Conservation (phyloP, 164 flowering plant species). For the Santalum album region DNA sequence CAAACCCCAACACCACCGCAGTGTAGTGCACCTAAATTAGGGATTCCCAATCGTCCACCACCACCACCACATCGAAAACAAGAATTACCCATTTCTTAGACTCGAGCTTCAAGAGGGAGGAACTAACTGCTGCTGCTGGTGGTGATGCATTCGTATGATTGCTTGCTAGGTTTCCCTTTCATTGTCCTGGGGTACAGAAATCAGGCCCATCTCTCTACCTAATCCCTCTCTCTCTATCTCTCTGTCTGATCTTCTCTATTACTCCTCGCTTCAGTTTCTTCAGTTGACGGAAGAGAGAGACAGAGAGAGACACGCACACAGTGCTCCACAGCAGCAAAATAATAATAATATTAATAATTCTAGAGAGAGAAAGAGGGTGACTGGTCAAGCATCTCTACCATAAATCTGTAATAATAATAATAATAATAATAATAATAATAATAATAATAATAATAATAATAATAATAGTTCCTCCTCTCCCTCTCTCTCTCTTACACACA, state of each 20-base stretch:
- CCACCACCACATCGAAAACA: too few relatives aligned
- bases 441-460: too few relatives aligned
- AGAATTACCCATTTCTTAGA: too few relatives aligned
- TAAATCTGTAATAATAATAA: too few relatives aligned
- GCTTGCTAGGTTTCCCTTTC: too few relatives aligned
- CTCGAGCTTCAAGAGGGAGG: too few relatives aligned
- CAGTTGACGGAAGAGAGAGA: neutral
- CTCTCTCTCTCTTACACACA: too few relatives aligned
- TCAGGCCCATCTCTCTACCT: neutral
- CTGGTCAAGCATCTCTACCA: neutral
- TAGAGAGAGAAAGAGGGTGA: neutral
- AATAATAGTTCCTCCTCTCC: too few relatives aligned
- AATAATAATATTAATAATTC: neutral
- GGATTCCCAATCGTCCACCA: neutral
- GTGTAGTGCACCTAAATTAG: neutral
- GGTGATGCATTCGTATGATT: too few relatives aligned
- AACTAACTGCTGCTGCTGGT: too few relatives aligned
- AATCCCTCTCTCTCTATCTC: neutral
- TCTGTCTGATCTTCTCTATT: too few relatives aligned
- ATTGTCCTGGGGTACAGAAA: neutral
- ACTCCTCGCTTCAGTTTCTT: neutral
- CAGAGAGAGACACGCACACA: neutral
- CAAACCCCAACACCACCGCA: neutral
- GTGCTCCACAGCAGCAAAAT: neutral
- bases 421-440: too few relatives aligned